Conservation (phyloP, 176 grass and related monocot species). For the Neostapfia colusana region DNA sequence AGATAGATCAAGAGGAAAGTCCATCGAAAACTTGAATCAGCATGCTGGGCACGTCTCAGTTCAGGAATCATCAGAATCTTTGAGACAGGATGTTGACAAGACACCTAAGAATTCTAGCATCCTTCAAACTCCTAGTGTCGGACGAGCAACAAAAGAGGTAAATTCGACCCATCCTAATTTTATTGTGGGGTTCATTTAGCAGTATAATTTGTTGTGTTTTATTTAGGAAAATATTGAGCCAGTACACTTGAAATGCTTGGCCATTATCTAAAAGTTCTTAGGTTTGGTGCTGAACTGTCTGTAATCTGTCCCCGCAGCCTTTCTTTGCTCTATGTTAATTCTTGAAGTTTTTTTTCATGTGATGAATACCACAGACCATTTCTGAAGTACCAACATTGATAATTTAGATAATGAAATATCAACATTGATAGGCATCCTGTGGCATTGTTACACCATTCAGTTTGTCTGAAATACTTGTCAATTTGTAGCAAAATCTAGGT, state of each 20-base stretch:
- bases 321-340: neutral
- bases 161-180: neutral
- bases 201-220: conserved; percentile 9
- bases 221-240: neutral
- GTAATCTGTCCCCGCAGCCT: neutral
- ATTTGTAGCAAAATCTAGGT: neutral
- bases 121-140: conserved; percentile 6
- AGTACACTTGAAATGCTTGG: neutral
- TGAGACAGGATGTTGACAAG: neutral
- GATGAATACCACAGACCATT: neutral
- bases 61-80: neutral
- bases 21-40: conserved; percentile 9
- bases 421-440: neutral
- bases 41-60: conserved; percentile 24
- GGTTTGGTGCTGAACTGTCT: neutral
- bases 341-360: neutral
- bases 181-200: neutral
- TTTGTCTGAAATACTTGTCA: neutral
- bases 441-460: neutral
- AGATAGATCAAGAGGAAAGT: conserved; percentile 16
- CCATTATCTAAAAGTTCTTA: neutral
- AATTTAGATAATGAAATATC: neutral
- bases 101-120: conserved; percentile 25
- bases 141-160: conserved; percentile 38
- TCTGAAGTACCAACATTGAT: neutral